Evolutionary conservation across 2,329 filamentous ascomycete species (phyloP), one percentile per base, ranked within the genome.

Genomic region (Aplosporella prunicola): DNA sequence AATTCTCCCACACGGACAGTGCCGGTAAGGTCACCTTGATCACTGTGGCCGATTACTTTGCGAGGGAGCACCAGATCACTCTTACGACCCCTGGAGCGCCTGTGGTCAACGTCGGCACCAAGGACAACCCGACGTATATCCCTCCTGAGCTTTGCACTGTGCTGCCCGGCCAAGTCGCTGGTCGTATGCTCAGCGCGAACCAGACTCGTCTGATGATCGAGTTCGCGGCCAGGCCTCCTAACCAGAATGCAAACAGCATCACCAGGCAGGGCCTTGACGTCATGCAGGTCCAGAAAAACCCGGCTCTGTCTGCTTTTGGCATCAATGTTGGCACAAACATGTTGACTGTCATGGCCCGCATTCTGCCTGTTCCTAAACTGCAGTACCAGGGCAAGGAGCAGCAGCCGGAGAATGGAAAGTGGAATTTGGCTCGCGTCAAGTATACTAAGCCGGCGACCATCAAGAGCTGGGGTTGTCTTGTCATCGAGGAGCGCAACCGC

Each of bases 261-360:
- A 39, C 39, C 9, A n/a, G 33, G 17, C 23, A 31, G 14, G 39
- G 39, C 14, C 24, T 41, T 7, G 29, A 37, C 13, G 34, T 41
- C 9, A 41, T 41, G 39, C 37, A 40, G 20, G 37, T 35, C 10
- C 25, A 26, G 1, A 17, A 34, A 8, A 34, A 34, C 25, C 18
- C 17, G 7, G 32, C 37, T 14, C 15, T 40, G 10, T 22, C 31
- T 6, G 32, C 25, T 13, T 91, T 87, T 43, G 79, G 80, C 5
- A 66, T 93, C 43, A 59, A 62, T 1, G 68, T 87, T 3, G 67
- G 64, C 7, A 69, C 71, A 10, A 58, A 66, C 2, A 67, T 94
- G 23, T 64, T 93, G 18, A 82, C 81, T 0, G 82, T 94, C 0
- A 66, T 68, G 1, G 88, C 76, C 1, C 77, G 87, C 6, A 72